Evolutionary conservation across 2,329 filamentous ascomycete genomes (phyloP).

Genomic region (Neofusicoccum parvum): DNA sequence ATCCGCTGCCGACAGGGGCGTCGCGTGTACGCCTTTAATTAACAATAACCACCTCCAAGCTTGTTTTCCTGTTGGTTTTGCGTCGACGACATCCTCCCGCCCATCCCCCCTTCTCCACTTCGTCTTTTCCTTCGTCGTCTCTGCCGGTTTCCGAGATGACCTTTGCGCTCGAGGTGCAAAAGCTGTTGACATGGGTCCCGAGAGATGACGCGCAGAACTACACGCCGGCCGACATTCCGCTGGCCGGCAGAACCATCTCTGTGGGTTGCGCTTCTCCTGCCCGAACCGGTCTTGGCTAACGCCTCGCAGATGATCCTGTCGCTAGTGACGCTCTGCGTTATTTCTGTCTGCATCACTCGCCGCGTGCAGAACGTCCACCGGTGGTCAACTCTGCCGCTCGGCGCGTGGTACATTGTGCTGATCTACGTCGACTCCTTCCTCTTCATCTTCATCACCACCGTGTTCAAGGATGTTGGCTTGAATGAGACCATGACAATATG

Average conservation of each 20-base stretch:
- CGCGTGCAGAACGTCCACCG: neutral
- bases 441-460: conserved; percentile 9
- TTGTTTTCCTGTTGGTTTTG: neutral
- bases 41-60: neutral
- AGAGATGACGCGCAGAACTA: neutral
- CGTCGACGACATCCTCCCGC: neutral
- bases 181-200: neutral
- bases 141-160: neutral
- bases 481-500: neutral
- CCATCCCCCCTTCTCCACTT: neutral
- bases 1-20: neutral
- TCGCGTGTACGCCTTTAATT: neutral
- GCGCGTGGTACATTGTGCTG: neutral
- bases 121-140: neutral
- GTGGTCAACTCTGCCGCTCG: neutral
- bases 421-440: conserved; percentile 10
- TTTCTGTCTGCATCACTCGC: neutral
- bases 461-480: conserved; percentile 12
- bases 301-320: neutral
- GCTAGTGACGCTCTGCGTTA: neutral
- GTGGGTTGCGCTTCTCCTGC: conserved; percentile 26
- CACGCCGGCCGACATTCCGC: conserved; percentile 27
- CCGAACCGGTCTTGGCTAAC: neutral
- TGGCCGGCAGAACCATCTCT: conserved; percentile 29
- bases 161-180: neutral